Conservation (phyloP, 352 stramenopile genomes). For the Phytophthora podocarpi region DNA sequence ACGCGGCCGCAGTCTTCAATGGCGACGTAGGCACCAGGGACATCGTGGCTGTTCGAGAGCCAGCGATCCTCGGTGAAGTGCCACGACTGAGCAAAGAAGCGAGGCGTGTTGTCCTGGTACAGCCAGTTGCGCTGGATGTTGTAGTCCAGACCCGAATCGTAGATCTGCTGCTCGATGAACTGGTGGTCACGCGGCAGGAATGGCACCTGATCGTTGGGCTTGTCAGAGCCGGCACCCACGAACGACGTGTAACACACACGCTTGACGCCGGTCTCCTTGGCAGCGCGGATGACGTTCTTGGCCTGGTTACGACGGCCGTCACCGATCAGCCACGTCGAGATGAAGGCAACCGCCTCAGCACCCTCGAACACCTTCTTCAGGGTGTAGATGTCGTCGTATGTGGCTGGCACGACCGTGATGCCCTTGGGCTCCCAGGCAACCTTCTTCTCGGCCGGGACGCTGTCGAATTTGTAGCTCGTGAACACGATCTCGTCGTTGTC, state of each 20-base stretch:
- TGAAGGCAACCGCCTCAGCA: constrained; percentile 22
- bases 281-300: constrained; percentile 17
- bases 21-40: constrained; percentile 10
- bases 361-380: constrained; percentile 24
- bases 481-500: constrained; percentile 24
- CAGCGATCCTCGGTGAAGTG: constrained; percentile 27
- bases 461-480: constrained; percentile 11
- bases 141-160: constrained; percentile 24
- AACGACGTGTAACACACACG: constrained; percentile 23
- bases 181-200: constrained; percentile 28
- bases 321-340: constrained; percentile 23
- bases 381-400: constrained; percentile 17
- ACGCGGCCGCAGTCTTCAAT: constrained; percentile 25
- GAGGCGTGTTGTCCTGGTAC: constrained; percentile 29
- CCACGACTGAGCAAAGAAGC: constrained; percentile 27
- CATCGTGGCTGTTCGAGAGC: constrained; percentile 22
- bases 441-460: constrained; percentile 3
- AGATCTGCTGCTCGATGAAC: constrained; percentile 25
- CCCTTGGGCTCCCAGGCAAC: constrained; percentile 21
- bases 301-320: constrained; percentile 18
- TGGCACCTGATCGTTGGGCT: constrained; percentile 20
- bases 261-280: constrained; percentile 28
- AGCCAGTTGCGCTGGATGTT: constrained; percentile 32
- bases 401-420: constrained; percentile 8
- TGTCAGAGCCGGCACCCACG: constrained; percentile 16